Evolutionary conservation across 331 rosid species (phyloP), one percentile per base, ranked within the genome.

Genomic region (Pyracantha coccinea): DNA sequence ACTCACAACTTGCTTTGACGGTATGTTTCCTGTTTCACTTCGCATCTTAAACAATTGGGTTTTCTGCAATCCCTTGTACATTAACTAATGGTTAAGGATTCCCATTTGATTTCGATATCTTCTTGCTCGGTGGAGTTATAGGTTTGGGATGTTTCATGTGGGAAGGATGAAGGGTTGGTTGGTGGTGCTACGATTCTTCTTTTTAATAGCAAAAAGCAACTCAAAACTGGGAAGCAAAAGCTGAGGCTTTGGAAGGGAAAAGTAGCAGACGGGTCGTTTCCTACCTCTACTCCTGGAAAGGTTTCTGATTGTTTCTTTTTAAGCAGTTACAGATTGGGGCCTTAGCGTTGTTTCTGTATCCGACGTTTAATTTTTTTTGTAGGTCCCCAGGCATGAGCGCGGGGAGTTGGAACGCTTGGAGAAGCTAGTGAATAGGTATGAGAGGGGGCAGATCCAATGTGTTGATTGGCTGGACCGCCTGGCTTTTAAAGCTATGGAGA

Each of bases 131-230:
- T 41, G 58, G 67, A 12, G 71, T 10, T 83, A 21, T 77, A 95
- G 99, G 99, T 92, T 80, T 95, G 96, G 96, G 99, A 95, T 84
- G 97, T 95, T 72, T 95, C 99, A 13, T 87, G 86, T 57, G 96
- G 97, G 57, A 85, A 83, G 80, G 88, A 88, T 58, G 93, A 92
- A 82, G 97, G 88, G 72, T 85, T 95, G 87, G 88, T 95, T 77
- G 99, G 99, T 74, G 99, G 99, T 74, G 95, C 99, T 32, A 95
- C 97, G 21, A 89, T 92, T 80, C 86, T 89, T 89, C 96, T 95
- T 59, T 95, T 95, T 77, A 92, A 90, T 83, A 89, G 65, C 80
- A 92, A 92, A 82, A 91, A 84, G 79, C 97, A 95, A 83, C 97
- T 95, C 78, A 95, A 92, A 86, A 92, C 97, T n/a, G 97, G 99